Evolutionary conservation across 2,329 filamentous ascomycete genomes (phyloP).

Genomic region (Colletotrichum cordylinicola): DNA sequence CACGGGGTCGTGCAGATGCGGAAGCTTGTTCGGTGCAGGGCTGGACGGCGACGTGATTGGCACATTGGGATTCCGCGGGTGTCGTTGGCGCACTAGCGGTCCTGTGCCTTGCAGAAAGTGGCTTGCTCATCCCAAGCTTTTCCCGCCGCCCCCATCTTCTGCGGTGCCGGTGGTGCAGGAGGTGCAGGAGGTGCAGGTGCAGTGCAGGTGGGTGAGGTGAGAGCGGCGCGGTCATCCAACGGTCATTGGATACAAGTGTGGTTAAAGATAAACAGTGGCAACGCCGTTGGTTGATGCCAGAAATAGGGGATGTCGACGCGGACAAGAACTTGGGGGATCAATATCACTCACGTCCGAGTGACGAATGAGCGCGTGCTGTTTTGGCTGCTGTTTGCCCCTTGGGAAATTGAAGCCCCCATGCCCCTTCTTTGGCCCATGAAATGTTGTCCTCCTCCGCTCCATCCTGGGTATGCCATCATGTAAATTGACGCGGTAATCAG

Average conservation of each 20-base stretch:
- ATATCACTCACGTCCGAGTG: not conserved
- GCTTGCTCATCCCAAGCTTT: not conserved
- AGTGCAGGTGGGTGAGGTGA: not conserved
- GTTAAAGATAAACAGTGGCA: not conserved
- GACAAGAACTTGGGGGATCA: not conserved
- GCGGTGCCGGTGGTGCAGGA: not conserved
- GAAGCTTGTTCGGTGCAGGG: constrained; percentile 2
- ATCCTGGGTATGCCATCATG: not conserved
- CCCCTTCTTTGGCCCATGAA: not conserved
- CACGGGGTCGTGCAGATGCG: not conserved
- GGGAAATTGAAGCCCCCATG: not conserved
- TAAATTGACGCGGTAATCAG: not conserved
- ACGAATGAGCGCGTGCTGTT: not conserved
- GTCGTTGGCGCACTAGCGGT: not conserved
- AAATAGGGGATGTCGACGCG: not conserved
- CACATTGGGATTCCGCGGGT: not conserved
- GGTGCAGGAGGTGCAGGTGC: not conserved
- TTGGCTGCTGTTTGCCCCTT: not conserved
- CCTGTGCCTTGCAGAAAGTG: constrained; percentile 2
- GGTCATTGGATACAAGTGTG: not conserved
- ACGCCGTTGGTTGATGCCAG: not conserved
- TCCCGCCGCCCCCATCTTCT: not conserved
- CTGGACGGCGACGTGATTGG: not conserved
- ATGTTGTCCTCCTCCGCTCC: not conserved
- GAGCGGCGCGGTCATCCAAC: not conserved